Evolutionary conservation across 768 basidiomycete species (phyloP), one percentile per base, ranked within the genome.

Genomic region (Kwoniella dendrophila): DNA sequence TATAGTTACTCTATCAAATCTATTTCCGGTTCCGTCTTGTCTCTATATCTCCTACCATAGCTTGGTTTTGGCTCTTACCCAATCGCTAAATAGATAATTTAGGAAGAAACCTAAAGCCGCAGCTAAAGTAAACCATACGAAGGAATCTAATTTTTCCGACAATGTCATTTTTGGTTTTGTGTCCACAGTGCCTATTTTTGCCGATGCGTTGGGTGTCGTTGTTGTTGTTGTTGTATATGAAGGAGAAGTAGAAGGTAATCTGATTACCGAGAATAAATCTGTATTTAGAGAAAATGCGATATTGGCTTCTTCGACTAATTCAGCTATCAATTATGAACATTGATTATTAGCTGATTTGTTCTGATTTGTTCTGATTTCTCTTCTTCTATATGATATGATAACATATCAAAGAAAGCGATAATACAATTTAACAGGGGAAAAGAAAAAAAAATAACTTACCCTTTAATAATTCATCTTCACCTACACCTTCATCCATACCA

Each of bases 401-500:
- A 45, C 11, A 22, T 11, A n/a, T 14, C 48, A 36, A 54, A 44
- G 29, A 7, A 47, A 8, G 8, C 20, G n/a, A 8, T 20, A 7
- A 22, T 20, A 8, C 8, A 27, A 11, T n/a, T 8, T 27, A 26
- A 4, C 51, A 33, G 14, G 4, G 51, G 7, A 40, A 29, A 32
- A 14, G 33, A 41, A n/a, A 29, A 44, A 10, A 24, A 24, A 14
- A 22, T 26, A 14, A 69, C 69, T 64, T 62, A 75, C 74, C 68
- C 55, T 75, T 75, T 41, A 75, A 47, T 20, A 52, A 58, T 62
- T 71, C 24, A 43, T 75, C 74, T 26, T 73, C 69, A 7, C 68
- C 69, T 8, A 75, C 74, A 30, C 74, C 74, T 20, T 69, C 62
- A 53, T 75, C 67, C 74, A 75, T 75, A 3, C 71, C 74, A 27